Evolutionary conservation across 2,329 filamentous ascomycete genomes (phyloP).

Genomic region (Ophiocordyceps camponoti-saundersi): DNA sequence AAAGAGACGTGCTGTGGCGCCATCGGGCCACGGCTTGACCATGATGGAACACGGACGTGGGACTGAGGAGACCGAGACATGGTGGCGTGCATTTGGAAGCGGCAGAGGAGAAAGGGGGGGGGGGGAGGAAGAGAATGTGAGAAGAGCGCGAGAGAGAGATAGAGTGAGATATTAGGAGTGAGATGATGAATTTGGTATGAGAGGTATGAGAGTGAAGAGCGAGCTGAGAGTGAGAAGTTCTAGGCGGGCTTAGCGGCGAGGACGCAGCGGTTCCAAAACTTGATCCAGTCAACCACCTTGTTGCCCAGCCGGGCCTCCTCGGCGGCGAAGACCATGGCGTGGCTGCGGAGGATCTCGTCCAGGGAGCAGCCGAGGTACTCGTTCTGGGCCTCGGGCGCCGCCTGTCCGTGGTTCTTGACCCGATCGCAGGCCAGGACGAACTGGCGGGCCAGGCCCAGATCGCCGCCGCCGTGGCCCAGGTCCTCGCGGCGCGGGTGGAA

Average conservation of each 20-base stretch:
- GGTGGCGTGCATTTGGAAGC: too few species aligned
- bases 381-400: conserved; percentile 53
- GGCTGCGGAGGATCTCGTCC: conserved; percentile 76
- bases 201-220: neutral
- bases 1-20: too few species aligned
- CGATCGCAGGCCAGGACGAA: conserved; percentile 70
- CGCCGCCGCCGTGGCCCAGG: conserved; percentile 22
- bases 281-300: conserved; percentile 55
- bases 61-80: neutral
- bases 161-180: neutral
- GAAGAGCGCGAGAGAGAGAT: too few species aligned
- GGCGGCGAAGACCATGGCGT: conserved; percentile 85
- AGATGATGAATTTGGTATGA: neutral
- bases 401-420: conserved; percentile 55
- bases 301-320: conserved; percentile 63
- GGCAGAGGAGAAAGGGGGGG: neutral
- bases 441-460: conserved; percentile 50
- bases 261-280: conserved; percentile 49
- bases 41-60: too few species aligned
- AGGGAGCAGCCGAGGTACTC: conserved; percentile 65
- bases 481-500: conserved; percentile 16
- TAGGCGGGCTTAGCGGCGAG: conserved; percentile 3
- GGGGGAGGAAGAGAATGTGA: neutral
- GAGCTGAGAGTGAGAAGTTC: neutral
- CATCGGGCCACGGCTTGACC: too few species aligned